A percentile compares a stretch with the other conserved stretches of the same genome.
These are phyloP conservation scores for Pythium dissotocum DNA, from an alignment of 352 stramenopile species.

Conservation along the genomic window DNA sequence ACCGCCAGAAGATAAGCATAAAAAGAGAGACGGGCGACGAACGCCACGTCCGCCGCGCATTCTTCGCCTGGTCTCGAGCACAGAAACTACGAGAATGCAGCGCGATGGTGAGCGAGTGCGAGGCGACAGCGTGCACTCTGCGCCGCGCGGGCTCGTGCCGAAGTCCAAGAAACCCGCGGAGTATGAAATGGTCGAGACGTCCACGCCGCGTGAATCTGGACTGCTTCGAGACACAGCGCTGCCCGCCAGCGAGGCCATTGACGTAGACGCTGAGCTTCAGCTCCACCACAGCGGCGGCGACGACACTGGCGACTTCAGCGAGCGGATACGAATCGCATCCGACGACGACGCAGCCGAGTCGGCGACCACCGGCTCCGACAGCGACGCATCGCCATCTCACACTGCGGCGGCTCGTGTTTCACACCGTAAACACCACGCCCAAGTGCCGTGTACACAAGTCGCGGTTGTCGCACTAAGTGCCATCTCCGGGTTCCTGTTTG, in stretches of 20 bases:
- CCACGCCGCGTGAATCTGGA: conserved; percentile 15
- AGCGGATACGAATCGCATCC: neutral
- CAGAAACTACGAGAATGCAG: neutral
- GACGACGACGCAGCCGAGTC: neutral
- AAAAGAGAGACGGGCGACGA: neutral
- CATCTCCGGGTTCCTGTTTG: conserved; percentile 72
- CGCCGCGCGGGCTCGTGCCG: neutral
- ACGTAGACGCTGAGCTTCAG: neutral
- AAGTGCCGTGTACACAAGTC: conserved; percentile 34
- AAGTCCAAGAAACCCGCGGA: conserved; percentile 6
- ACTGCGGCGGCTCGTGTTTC: neutral
- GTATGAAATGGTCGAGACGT: conserved; percentile 21
- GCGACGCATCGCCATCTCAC: neutral
- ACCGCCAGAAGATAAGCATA: neutral
- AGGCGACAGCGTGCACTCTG: neutral
- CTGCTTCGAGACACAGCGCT: conserved; percentile 18
- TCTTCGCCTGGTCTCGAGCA: too few relatives aligned
- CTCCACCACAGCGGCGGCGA: neutral
- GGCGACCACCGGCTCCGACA: neutral
- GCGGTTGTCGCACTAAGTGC: conserved; percentile 64
- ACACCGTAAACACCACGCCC: neutral
- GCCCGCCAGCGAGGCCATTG: conserved; percentile 1
- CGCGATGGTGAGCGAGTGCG: neutral
- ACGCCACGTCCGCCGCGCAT: neutral
- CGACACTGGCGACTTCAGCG: neutral